Percentiles rank a stretch among this genome's conserved stretches.
phyloP scores from a whole-genome alignment of 345 rosid genomes.

The Chamaenerion angustifolium region DNA sequence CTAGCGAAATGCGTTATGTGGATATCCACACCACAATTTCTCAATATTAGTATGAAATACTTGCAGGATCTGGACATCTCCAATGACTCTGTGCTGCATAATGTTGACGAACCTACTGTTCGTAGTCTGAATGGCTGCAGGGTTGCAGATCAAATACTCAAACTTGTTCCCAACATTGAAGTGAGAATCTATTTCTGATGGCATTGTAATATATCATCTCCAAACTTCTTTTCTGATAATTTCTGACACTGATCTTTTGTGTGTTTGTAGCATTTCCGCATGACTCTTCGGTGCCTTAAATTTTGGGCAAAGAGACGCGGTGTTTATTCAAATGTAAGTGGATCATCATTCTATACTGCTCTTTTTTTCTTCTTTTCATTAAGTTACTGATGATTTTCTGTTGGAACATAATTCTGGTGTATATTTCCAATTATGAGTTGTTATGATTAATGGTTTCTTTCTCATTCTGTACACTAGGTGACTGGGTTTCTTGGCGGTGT shows the following conservation, averaged over 20 bases:
- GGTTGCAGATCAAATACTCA: constrained; percentile 93
- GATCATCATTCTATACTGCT: background rate
- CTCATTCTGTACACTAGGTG: constrained; percentile 26
- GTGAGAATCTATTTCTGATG: constrained; percentile 17
- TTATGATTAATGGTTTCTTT: background rate
- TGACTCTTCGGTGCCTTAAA: constrained; percentile 49
- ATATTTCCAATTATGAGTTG: background rate
- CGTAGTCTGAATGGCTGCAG: constrained; percentile 97
- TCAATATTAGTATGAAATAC: too few species aligned
- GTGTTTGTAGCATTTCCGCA: constrained; percentile 46
- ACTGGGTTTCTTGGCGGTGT: constrained; percentile 79
- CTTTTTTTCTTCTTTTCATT: background rate
- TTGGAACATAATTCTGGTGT: too few species aligned
- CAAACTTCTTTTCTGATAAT: too few species aligned
- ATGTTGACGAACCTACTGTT: constrained; percentile 81
- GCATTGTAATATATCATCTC: too few species aligned
- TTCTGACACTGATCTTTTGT: constrained; percentile 3
- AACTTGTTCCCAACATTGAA: constrained; percentile 80
- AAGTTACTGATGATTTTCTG: too few species aligned
- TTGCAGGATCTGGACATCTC: constrained; percentile 82
- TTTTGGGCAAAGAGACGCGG: constrained; percentile 66
- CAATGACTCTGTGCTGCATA: constrained; percentile 40
- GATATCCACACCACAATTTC: too few species aligned
- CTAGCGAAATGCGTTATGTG: too few species aligned
- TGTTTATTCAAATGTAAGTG: constrained; percentile 56